Conservation (phyloP, 2,329 filamentous ascomycete genomes). For the Penicillium nordicum region DNA sequence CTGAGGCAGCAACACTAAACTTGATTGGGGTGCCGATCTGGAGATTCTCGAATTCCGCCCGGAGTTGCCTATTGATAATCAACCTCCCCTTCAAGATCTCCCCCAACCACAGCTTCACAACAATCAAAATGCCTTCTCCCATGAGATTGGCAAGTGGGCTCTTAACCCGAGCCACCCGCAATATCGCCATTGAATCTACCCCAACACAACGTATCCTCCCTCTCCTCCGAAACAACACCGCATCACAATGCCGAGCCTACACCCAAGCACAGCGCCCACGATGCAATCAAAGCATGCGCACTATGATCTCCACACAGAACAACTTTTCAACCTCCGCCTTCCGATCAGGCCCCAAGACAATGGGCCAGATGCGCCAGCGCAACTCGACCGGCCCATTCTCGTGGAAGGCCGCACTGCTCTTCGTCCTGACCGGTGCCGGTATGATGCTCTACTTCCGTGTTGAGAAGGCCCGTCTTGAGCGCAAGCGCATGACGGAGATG, state of each 20-base stretch:
- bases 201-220: conserved; percentile 16
- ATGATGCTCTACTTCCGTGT: conserved; percentile 88
- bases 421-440: conserved; percentile 71
- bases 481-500: conserved; percentile 83
- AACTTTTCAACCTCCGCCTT: conserved; percentile 31
- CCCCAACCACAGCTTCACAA: conserved; percentile 3
- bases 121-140: conserved; percentile 27
- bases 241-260: conserved; percentile 24
- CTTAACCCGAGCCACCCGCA: conserved; percentile 16
- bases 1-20: conserved; percentile 23
- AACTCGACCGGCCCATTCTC: conserved; percentile 68
- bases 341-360: conserved; percentile 32
- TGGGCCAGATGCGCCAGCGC: conserved; percentile 41
- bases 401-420: conserved; percentile 82
- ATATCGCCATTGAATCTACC: conserved; percentile 12
- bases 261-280: conserved; percentile 22
- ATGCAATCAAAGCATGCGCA: conserved; percentile 10
- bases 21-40: conserved; percentile 20
- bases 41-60: conserved; percentile 22
- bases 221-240: conserved; percentile 17
- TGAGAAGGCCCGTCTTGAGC: conserved; percentile 87
- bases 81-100: conserved; percentile 3
- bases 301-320: conserved; percentile 10
- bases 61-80: conserved; percentile 5
- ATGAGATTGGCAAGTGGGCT: conserved; percentile 22